Evolutionary conservation across 805 yeast species (phyloP).

Genomic region (Metschnikowia baotianmanensis): DNA sequence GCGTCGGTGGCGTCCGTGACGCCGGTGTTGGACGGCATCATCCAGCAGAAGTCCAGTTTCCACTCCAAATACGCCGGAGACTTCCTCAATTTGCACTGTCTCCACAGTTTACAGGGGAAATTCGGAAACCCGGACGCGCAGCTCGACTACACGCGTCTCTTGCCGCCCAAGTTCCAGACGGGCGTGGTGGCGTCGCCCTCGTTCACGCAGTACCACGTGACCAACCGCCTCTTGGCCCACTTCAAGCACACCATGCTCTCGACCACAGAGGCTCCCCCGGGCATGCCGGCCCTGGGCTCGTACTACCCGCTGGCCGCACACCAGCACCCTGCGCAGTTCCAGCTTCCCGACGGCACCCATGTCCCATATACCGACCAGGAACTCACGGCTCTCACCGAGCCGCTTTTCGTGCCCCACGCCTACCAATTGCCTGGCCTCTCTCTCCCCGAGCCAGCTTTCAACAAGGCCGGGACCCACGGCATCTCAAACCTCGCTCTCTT

Average conservation of each 20-base stretch:
- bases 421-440: constrained; percentile 41
- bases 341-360: constrained; percentile 56
- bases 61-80: constrained; percentile 83
- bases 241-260: constrained; percentile 34
- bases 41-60: constrained; percentile 60
- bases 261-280: constrained; percentile 23
- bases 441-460: constrained; percentile 37
- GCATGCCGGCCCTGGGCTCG: constrained; percentile 12
- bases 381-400: constrained; percentile 57
- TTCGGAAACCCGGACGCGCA: constrained; percentile 21
- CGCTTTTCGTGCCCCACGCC: constrained; percentile 64
- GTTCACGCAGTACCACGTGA: constrained; percentile 36
- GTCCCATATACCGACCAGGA: constrained; percentile 38
- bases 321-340: constrained; percentile 35
- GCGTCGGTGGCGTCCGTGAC: constrained; percentile 67
- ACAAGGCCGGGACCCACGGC: constrained; percentile 48
- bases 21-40: constrained; percentile 73
- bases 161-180: constrained; percentile 11
- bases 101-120: constrained; percentile 41
- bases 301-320: constrained; percentile 25
- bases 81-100: constrained; percentile 65
- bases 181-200: constrained; percentile 22
- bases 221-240: constrained; percentile 34
- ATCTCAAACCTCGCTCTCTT: constrained; percentile 39
- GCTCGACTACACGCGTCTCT: constrained; percentile 17